A percentile compares a stretch with the other conserved stretches of the same genome.
phyloP scores from a whole-genome alignment of 768 basidiomycete genomes.

The Favolaschia claudopus region DNA sequence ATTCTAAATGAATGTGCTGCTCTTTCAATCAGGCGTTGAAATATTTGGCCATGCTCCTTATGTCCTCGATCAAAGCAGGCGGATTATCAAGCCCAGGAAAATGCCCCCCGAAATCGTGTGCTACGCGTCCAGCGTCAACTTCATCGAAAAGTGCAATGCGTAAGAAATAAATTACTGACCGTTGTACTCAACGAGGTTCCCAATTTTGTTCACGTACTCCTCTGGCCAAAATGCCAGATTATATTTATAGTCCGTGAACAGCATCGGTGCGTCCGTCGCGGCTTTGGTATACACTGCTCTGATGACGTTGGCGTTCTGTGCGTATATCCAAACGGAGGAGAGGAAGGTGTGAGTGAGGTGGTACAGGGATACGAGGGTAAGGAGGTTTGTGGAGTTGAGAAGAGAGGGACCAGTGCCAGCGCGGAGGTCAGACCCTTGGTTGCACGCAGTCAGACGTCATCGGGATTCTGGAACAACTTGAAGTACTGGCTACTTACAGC shows the following conservation, averaged over 20 bases:
- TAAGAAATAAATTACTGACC: neutral
- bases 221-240: slow-evolving; percentile 2
- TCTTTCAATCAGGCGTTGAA: too few species aligned
- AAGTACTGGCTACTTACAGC: too few species aligned
- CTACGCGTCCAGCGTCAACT: neutral
- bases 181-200: neutral
- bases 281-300: neutral
- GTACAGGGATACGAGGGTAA: slow-evolving; percentile 30
- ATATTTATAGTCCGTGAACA: neutral
- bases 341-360: slow-evolving; percentile 28
- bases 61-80: slow-evolving; percentile 1
- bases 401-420: neutral
- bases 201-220: neutral
- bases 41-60: neutral
- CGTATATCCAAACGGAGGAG: slow-evolving; percentile 14
- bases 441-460: neutral
- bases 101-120: slow-evolving; percentile 8
- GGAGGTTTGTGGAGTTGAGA: slow-evolving; percentile 10
- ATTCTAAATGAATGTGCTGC: too few species aligned
- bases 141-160: neutral
- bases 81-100: too few species aligned
- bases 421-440: slow-evolving; percentile 10
- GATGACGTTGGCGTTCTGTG: slow-evolving; percentile 7
- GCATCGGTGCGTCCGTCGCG: neutral
- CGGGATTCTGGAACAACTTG: neutral